Percentiles rank a stretch among this genome's conserved stretches.
Evolutionary conservation across 306 rosid species (phyloP).

Genomic region (Castanospermum australe): DNA sequence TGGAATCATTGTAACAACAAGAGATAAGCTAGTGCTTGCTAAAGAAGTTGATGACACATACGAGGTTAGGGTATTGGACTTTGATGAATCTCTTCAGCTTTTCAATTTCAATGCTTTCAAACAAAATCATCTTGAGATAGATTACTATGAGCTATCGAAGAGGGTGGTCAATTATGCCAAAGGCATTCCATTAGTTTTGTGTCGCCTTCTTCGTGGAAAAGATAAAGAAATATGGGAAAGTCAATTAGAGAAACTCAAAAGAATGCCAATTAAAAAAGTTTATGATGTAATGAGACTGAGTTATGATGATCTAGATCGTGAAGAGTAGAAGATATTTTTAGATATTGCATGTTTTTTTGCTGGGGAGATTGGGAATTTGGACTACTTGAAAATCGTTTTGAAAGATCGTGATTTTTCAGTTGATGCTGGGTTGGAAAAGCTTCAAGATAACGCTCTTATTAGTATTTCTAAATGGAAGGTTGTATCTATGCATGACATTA

Average conservation of each 20-base stretch:
- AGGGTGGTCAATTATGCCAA: background rate
- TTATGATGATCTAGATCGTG: background rate
- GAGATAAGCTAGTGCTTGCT: background rate
- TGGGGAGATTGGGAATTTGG: background rate
- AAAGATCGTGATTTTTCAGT: background rate
- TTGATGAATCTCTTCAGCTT: background rate
- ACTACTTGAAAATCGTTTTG: background rate
- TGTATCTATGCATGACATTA: constrained; percentile 12
- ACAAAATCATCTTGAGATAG: background rate
- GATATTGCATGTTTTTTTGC: constrained; percentile 27
- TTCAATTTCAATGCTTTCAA: constrained; percentile 14
- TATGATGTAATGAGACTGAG: background rate
- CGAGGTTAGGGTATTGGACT: background rate
- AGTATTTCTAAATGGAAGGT: background rate
- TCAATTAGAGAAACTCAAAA: background rate
- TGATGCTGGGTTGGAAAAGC: background rate
- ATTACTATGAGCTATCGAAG: background rate
- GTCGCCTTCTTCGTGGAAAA: background rate
- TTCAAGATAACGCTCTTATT: constrained; percentile 21
- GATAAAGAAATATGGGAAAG: constrained; percentile 8
- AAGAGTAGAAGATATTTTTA: constrained; percentile 15
- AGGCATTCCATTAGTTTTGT: constrained; percentile 20
- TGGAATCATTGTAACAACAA: constrained; percentile 21
- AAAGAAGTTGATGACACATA: background rate
- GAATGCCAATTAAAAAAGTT: background rate